Conservation (phyloP, 108 stramenopile species). For the Conticribra weissflogii region DNA sequence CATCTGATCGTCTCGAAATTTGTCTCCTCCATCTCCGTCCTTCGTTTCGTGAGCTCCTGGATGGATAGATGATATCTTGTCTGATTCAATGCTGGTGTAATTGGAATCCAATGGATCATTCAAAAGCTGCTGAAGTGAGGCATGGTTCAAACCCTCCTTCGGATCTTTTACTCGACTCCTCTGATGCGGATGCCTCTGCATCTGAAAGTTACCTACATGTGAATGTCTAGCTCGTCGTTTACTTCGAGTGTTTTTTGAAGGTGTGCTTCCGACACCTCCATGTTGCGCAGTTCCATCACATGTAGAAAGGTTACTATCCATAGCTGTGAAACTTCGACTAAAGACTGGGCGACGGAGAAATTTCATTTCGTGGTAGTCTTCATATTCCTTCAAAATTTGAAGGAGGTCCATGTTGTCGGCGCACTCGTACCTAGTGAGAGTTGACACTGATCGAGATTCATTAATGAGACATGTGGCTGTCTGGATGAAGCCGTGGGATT, state of each 20-base stretch:
- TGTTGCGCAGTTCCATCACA: not conserved
- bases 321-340: not conserved
- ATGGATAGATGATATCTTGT: not conserved
- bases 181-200: too few relatives aligned
- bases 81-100: too few relatives aligned
- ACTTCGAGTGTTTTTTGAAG: too few relatives aligned
- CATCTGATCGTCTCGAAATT: conserved; percentile 2
- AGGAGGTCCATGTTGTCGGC: not conserved
- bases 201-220: too few relatives aligned
- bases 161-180: too few relatives aligned
- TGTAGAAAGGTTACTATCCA: not conserved
- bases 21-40: conserved; percentile 15
- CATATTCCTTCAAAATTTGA: not conserved
- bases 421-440: not conserved
- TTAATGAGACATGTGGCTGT: not conserved
- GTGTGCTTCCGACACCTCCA: not conserved
- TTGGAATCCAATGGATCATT: too few relatives aligned
- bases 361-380: not conserved
- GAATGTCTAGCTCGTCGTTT: too few relatives aligned
- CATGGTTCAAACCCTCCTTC: too few relatives aligned
- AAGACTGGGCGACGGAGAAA: not conserved
- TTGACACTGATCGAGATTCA: not conserved
- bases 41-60: conserved; percentile 11
- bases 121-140: too few relatives aligned
- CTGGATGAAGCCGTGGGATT: not conserved